phyloP scores from a whole-genome alignment of 2,329 filamentous ascomycete genomes.

The Acephala macrosclerotiorum region DNA sequence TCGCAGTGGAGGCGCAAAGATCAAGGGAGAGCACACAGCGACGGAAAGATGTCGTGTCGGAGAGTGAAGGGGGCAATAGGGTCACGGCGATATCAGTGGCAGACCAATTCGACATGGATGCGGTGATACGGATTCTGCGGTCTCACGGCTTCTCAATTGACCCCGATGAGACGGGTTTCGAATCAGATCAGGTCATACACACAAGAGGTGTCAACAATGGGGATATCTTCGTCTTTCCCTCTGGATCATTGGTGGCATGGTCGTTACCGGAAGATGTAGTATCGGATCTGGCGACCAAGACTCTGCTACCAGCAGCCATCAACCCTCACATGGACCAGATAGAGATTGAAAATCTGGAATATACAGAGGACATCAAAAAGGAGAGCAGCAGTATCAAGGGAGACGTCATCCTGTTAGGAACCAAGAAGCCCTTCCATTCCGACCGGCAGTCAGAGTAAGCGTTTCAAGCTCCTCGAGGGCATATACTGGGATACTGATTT shows the following conservation, averaged over 20 bases:
- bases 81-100: conserved; percentile 69
- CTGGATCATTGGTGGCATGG: conserved; percentile 93
- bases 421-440: conserved; percentile 61
- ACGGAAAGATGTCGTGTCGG: conserved; percentile 29
- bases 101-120: conserved; percentile 69
- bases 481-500: conserved; percentile 15
- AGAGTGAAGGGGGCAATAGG: conserved; percentile 48
- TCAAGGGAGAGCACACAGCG: conserved; percentile 50
- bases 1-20: conserved; percentile 84
- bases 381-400: conserved; percentile 83
- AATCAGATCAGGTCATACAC: conserved; percentile 68
- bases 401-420: conserved; percentile 89
- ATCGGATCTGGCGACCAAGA: conserved; percentile 70
- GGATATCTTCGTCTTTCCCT: conserved; percentile 95
- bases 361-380: conserved; percentile 74
- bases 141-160: conserved; percentile 68
- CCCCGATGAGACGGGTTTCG: conserved; percentile 67
- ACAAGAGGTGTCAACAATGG: conserved; percentile 69
- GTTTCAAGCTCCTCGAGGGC: background rate
- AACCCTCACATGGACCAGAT: conserved; percentile 74
- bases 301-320: conserved; percentile 78
- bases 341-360: conserved; percentile 92
- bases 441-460: conserved; percentile 46
- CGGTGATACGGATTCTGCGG: conserved; percentile 63
- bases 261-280: conserved; percentile 80